Conservation (phyloP, 208 protist species). For the Tritrichomonas foetus region DNA sequence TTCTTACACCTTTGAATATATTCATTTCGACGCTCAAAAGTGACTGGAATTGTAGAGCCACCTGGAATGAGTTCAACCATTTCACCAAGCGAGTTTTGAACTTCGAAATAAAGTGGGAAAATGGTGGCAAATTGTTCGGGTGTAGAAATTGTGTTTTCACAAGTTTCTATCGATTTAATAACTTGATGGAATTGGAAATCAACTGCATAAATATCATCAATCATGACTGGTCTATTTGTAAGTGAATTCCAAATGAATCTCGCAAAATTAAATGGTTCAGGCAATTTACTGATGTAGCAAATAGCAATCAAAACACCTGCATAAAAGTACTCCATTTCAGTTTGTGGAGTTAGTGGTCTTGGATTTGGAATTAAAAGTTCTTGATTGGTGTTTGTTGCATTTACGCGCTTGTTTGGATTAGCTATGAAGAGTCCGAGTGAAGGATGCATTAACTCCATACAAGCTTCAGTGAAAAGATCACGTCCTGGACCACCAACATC, state of each 20-base stretch:
- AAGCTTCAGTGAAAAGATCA: not conserved
- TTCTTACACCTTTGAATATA: conserved; percentile 14
- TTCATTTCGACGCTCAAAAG: not conserved
- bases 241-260: not conserved
- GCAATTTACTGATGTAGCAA: not conserved
- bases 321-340: not conserved
- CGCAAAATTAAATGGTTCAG: conserved; percentile 2
- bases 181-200: not conserved
- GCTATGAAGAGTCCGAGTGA: not conserved
- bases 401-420: not conserved
- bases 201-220: conserved; percentile 20
- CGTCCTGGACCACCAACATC: conserved; percentile 1
- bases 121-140: not conserved
- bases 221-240: not conserved
- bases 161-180: not conserved
- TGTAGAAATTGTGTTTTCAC: not conserved
- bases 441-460: not conserved
- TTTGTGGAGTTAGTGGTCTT: not conserved
- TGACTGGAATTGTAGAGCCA: not conserved
- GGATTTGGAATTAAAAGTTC: not conserved
- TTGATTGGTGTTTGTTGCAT: not conserved
- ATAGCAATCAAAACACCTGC: conserved; percentile 1
- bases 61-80: not conserved
- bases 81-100: not conserved
- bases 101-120: not conserved